A percentile compares a stretch with the other conserved stretches of the same genome.
phyloP scores from a whole-genome alignment of 75 land plant genomes.

The Pseudotsuga menziesii region DNA sequence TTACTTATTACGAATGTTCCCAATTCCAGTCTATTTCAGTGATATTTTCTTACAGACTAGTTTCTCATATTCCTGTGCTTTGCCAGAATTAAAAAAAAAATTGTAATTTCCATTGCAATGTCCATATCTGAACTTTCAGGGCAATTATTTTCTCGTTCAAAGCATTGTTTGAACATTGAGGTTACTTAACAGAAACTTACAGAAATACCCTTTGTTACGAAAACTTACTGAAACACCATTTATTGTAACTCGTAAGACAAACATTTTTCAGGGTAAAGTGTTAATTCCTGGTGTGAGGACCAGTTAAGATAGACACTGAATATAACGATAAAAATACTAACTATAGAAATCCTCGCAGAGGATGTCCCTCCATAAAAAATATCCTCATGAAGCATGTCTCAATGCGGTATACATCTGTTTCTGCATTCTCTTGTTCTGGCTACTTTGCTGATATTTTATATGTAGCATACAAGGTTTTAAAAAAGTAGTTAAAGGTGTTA shows the following conservation, averaged over 20 bases:
- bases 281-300: too few relatives aligned
- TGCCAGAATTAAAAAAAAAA: too few relatives aligned
- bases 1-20: not conserved
- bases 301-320: not conserved
- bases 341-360: not conserved
- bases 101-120: not conserved
- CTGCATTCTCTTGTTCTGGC: not conserved
- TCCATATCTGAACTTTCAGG: slow-evolving; percentile 2
- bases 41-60: not conserved
- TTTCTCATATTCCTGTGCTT: not conserved
- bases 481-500: too few relatives aligned
- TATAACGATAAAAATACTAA: not conserved
- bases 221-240: not conserved
- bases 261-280: too few relatives aligned
- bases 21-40: not conserved
- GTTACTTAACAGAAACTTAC: not conserved
- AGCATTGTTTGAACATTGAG: not conserved
- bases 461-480: too few relatives aligned
- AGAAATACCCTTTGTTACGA: not conserved
- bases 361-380: not conserved
- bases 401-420: not conserved
- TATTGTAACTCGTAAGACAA: too few relatives aligned
- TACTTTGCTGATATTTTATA: not conserved
- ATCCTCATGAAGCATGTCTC: not conserved
- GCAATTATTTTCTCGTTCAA: not conserved